Base-by-base conservation (phyloP, 805 yeast species). In the Metschnikowia rubicola region DNA sequence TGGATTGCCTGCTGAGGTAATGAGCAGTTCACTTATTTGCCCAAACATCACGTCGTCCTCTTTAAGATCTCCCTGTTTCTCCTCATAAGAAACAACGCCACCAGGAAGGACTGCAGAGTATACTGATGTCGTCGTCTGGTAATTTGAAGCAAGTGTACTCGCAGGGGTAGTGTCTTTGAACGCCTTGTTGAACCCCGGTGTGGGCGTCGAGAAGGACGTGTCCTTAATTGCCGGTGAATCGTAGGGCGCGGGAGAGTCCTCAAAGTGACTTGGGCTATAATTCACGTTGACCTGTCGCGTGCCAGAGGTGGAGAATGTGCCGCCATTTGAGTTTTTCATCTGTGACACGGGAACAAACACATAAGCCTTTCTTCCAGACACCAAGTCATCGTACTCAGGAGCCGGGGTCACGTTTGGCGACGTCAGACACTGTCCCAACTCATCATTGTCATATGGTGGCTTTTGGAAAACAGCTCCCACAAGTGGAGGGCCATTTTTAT, bases 391-490 rank as follows among this genome's bases (percentile, higher is more conserved):
- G 54, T 63, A 65, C 43, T 72, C 75, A 0, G 73, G 68, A 30
- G 63, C 61, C 3, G 71, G 62, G 3, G 63, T 58, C 33, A 71
- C 72, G 48, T 73, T 68, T 6, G 74, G 74, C 54, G 72, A 65
- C 12, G 74, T 61, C 15, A 63, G 63, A 57, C 83, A 83, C 65
- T 85, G 89, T 48, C 90, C 96, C 46, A 86, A 77, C 60, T 92
- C 97, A 62, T 90, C 96, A 46, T 84, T 82, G 37, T 82, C 81
- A 54, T 83, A 81, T 33, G 83, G 80, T 1, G 88, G 86, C 51
- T 92, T 79, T 51, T 84, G 67, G 65, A 88, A 92, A 8, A 94
- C 96, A 30, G 88, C 94, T 29, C 99, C 99, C 32, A 87, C 81
- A 30, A 90, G 65, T n/a, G 99, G 98, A 11, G 98, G 98, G 0